Evolutionary conservation across 768 basidiomycete genomes (phyloP).

Genomic region (Dioszegia crocea): DNA sequence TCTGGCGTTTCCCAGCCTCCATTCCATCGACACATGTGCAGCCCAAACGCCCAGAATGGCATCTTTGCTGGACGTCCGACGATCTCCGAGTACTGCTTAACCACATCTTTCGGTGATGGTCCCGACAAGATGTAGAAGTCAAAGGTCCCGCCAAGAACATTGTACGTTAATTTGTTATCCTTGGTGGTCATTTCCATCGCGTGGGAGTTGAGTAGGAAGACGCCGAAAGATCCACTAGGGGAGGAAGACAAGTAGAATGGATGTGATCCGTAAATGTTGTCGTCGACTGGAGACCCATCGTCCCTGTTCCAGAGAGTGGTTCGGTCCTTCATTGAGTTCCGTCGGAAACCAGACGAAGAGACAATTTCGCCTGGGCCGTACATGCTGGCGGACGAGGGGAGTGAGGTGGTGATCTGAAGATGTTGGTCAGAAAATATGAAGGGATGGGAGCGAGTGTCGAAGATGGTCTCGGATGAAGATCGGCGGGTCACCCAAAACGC

Average conservation of each 20-base stretch:
- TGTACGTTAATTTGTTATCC: slow-evolving; percentile 58
- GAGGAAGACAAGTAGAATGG: slow-evolving; percentile 15
- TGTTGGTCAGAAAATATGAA: slow-evolving; percentile 76
- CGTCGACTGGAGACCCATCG: slow-evolving; percentile 29
- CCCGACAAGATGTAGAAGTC: slow-evolving; percentile 74
- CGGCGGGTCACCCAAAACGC: slow-evolving; percentile 66
- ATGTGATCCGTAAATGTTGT: slow-evolving; percentile 32
- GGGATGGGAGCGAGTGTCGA: slow-evolving; percentile 65
- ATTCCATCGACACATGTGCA: slow-evolving; percentile 65
- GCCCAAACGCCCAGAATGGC: slow-evolving; percentile 72
- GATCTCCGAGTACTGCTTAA: slow-evolving; percentile 66
- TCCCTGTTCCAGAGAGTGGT: slow-evolving; percentile 19
- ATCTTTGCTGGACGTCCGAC: slow-evolving; percentile 68
- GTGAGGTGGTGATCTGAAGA: slow-evolving; percentile 63
- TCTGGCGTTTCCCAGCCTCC: slow-evolving; percentile 40
- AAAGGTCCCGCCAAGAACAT: slow-evolving; percentile 68
- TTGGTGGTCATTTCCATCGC: slow-evolving; percentile 67
- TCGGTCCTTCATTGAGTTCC: not conserved
- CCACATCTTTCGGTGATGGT: slow-evolving; percentile 53
- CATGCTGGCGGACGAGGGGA: slow-evolving; percentile 63
- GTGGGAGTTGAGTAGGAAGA: slow-evolving; percentile 66
- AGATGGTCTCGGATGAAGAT: slow-evolving; percentile 58
- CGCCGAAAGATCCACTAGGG: slow-evolving; percentile 60
- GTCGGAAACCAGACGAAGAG: slow-evolving; percentile 8
- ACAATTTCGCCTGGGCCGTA: slow-evolving; percentile 67